Conservation (phyloP, 768 basidiomycete genomes). For the Pleurotus sapidus region DNA sequence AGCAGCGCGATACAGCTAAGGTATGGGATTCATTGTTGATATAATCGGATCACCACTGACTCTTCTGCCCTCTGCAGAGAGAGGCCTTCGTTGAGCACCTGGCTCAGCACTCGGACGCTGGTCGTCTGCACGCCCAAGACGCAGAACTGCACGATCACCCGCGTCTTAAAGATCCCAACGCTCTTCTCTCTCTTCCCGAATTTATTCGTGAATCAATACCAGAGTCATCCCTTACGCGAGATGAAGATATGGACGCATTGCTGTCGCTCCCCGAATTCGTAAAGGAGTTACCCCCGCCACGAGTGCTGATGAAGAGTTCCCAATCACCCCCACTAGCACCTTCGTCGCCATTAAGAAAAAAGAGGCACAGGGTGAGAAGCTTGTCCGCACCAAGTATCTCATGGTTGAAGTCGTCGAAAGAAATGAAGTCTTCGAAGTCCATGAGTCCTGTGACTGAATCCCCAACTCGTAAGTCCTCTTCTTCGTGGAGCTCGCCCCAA, state of each 20-base stretch:
- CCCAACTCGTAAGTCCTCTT: conserved; percentile 6
- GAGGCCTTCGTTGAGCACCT: conserved; percentile 76
- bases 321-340: conserved; percentile 12
- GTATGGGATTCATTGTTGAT: conserved; percentile 31
- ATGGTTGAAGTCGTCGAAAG: conserved; percentile 45
- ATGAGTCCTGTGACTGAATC: conserved; percentile 10
- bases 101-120: conserved; percentile 64
- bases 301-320: conserved; percentile 14
- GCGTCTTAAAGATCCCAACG: conserved; percentile 45
- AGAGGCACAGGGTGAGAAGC: conserved; percentile 43
- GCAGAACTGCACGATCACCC: conserved; percentile 45
- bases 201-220: conserved; percentile 58
- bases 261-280: conserved; percentile 61
- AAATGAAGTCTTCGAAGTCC: conserved; percentile 13
- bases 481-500: background rate
- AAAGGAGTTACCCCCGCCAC: conserved; percentile 39
- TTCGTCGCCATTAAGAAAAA: conserved; percentile 26
- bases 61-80: conserved; percentile 36
- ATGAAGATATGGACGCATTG: conserved; percentile 42
- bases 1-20: conserved; percentile 59
- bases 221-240: conserved; percentile 19
- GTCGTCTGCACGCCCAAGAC: conserved; percentile 80
- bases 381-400: conserved; percentile 59
- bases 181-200: conserved; percentile 55
- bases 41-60: background rate